Percentiles rank a stretch among this genome's conserved stretches.
Conservation (phyloP, 495 filamentous ascomycete species). For the Penicillium desertorum region DNA sequence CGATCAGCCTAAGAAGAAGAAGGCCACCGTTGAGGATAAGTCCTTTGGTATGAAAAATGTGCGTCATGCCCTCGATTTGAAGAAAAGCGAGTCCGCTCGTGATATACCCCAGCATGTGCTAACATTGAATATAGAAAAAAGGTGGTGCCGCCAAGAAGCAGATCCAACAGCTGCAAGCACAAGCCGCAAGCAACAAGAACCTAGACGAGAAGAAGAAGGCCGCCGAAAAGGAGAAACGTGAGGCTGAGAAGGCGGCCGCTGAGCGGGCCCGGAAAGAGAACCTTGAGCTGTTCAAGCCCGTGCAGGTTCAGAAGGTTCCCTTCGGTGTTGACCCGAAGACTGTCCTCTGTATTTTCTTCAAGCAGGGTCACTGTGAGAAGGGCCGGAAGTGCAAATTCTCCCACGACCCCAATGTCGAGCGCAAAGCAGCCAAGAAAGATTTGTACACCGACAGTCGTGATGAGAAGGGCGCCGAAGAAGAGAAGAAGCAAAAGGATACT, state of each 20-base stretch:
- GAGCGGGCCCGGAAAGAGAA: constrained; percentile 76
- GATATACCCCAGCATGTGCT: constrained; percentile 12
- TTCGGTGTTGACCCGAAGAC: constrained; percentile 99
- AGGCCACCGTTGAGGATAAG: constrained; percentile 85
- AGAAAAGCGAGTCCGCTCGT: constrained; percentile 16
- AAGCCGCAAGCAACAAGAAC: constrained; percentile 67
- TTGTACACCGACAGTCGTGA: constrained; percentile 86
- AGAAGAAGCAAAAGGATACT: constrained; percentile 84
- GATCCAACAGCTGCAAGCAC: constrained; percentile 75
- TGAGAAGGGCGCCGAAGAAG: constrained; percentile 62
- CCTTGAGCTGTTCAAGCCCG: constrained; percentile 86
- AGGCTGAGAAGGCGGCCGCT: constrained; percentile 85
- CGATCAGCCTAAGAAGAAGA: constrained; percentile 61
- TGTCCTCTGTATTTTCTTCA: constrained; percentile 93
- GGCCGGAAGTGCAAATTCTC: constrained; percentile 97
- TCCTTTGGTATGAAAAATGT: constrained; percentile 97
- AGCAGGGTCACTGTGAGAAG: constrained; percentile 97
- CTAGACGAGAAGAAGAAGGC: constrained; percentile 85
- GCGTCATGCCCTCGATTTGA: constrained; percentile 30
- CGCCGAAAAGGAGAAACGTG: constrained; percentile 80
- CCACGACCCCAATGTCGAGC: constrained; percentile 84
- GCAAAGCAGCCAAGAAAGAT: constrained; percentile 88
- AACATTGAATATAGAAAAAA: constrained; percentile 67
- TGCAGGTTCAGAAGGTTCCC: constrained; percentile 92
- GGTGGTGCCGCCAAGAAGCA: constrained; percentile 82